These are phyloP conservation scores for Pleurotus cornucopiae DNA, from an alignment of 768 basidiomycete species.

Conservation along the genomic window DNA sequence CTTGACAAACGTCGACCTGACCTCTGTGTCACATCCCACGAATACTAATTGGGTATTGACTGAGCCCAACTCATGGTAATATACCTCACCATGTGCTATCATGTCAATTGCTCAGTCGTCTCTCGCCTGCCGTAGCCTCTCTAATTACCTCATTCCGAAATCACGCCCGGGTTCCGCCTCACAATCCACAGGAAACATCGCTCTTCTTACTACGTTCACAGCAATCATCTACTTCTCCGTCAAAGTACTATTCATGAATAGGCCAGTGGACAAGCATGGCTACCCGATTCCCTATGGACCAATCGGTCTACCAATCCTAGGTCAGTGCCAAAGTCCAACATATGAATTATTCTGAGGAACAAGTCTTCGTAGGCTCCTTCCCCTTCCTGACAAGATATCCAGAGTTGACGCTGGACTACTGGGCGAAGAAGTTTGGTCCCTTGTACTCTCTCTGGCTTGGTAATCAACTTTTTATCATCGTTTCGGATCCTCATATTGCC, in stretches of 20 bases:
- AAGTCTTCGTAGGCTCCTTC: conserved; percentile 23
- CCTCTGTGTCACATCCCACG: no score
- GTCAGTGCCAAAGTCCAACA: conserved; percentile 9
- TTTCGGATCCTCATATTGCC: conserved; percentile 39
- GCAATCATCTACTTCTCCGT: conserved; percentile 17
- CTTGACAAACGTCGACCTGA: no score
- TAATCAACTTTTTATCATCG: conserved; percentile 41
- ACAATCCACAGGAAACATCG: no score
- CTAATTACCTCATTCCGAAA: no score
- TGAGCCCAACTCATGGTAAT: no score
- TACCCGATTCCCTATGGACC: conserved; percentile 19
- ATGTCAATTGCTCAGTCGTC: no score
- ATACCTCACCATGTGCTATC: no score
- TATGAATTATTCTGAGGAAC: background rate
- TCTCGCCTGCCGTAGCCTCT: no score
- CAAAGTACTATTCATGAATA: background rate
- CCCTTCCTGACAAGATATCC: conserved; percentile 37
- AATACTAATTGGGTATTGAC: no score
- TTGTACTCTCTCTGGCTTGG: conserved; percentile 44
- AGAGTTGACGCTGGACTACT: conserved; percentile 35
- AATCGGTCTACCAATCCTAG: conserved; percentile 18
- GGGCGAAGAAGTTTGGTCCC: conserved; percentile 39
- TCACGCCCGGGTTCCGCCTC: no score
- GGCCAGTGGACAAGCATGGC: conserved; percentile 12
- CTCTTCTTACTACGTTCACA: conserved; percentile 7